Evolutionary conservation across 2,329 filamentous ascomycete genomes (phyloP).

Genomic region (Talaromyces albobiverticillius): DNA sequence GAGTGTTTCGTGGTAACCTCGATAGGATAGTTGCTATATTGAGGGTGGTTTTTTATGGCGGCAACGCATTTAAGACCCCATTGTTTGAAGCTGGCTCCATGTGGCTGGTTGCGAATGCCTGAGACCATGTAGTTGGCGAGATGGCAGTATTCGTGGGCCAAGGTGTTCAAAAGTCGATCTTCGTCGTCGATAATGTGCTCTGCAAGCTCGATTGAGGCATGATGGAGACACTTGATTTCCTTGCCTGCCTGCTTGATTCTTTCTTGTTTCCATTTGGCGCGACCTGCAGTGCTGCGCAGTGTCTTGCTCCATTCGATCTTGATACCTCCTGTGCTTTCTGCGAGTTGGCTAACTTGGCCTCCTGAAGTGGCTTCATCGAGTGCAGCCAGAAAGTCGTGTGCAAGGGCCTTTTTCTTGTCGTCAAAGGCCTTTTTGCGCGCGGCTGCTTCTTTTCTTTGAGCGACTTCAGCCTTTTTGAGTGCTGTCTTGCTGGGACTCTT

Average conservation of each 20-base stretch:
- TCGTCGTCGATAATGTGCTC: slow-evolving; percentile 81
- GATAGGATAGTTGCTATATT: slow-evolving; percentile 60
- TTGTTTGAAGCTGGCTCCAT: slow-evolving; percentile 78
- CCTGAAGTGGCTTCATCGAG: slow-evolving; percentile 54
- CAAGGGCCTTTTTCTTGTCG: slow-evolving; percentile 51
- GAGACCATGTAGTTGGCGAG: slow-evolving; percentile 87
- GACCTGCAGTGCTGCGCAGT: slow-evolving; percentile 60
- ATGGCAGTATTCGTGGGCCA: slow-evolving; percentile 98
- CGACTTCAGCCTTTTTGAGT: slow-evolving; percentile 36
- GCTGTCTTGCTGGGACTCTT: slow-evolving; percentile 36
- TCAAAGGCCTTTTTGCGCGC: slow-evolving; percentile 53
- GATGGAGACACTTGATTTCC: slow-evolving; percentile 43
- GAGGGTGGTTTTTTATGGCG: slow-evolving; percentile 43
- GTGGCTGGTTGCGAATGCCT: slow-evolving; percentile 70
- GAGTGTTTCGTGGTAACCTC: slow-evolving; percentile 84
- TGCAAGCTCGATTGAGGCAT: slow-evolving; percentile 80
- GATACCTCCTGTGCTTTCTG: slow-evolving; percentile 55
- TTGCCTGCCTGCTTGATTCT: slow-evolving; percentile 36
- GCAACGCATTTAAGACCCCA: slow-evolving; percentile 53
- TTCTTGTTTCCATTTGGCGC: slow-evolving; percentile 69
- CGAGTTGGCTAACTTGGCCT: slow-evolving; percentile 48
- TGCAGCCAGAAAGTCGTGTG: slow-evolving; percentile 53
- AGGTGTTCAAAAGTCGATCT: slow-evolving; percentile 75
- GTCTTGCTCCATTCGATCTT: slow-evolving; percentile 61
- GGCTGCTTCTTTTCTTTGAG: slow-evolving; percentile 33